Percentiles rank a stretch among this genome's conserved stretches.
phyloP scores from a whole-genome alignment of 2,329 filamentous ascomycete genomes.

The Microsporum audouinii region DNA sequence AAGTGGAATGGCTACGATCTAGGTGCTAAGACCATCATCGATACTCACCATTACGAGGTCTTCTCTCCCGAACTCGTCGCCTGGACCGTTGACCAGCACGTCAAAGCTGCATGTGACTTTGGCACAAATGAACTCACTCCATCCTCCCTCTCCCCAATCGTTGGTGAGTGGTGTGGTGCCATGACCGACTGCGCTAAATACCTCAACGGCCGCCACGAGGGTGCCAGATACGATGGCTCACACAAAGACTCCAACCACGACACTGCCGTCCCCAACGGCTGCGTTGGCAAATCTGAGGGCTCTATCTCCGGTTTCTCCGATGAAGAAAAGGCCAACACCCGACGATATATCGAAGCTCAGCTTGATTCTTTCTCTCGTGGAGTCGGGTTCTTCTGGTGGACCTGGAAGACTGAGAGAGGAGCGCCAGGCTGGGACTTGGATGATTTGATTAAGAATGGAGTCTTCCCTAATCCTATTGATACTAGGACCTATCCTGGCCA shows the following conservation, averaged over 20 bases:
- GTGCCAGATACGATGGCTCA: conserved; percentile 48
- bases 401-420: conserved; percentile 38
- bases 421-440: conserved; percentile 41
- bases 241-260: conserved; percentile 28
- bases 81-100: conserved; percentile 42
- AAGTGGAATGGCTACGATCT: conserved; percentile 50
- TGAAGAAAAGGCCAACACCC: conserved; percentile 27
- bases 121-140: conserved; percentile 37
- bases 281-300: conserved; percentile 39
- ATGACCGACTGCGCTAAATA: conserved; percentile 50
- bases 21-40: conserved; percentile 42
- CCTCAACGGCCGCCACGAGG: conserved; percentile 46
- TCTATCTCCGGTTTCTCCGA: conserved; percentile 36
- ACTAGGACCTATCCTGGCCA: conserved; percentile 22
- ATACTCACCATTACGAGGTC: conserved; percentile 59
- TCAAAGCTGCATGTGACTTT: conserved; percentile 46
- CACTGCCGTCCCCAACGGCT: conserved; percentile 40
- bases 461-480: conserved; percentile 39
- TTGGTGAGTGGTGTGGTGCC: conserved; percentile 58
- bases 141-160: conserved; percentile 54
- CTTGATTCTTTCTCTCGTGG: conserved; percentile 35
- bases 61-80: conserved; percentile 45
- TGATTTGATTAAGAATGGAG: conserved; percentile 30
- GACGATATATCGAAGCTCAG: conserved; percentile 38
- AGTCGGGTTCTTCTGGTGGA: conserved; percentile 40